phyloP scores from a whole-genome alignment of 2,329 filamentous ascomycete genomes.

The Domatiomyces catenatus region DNA sequence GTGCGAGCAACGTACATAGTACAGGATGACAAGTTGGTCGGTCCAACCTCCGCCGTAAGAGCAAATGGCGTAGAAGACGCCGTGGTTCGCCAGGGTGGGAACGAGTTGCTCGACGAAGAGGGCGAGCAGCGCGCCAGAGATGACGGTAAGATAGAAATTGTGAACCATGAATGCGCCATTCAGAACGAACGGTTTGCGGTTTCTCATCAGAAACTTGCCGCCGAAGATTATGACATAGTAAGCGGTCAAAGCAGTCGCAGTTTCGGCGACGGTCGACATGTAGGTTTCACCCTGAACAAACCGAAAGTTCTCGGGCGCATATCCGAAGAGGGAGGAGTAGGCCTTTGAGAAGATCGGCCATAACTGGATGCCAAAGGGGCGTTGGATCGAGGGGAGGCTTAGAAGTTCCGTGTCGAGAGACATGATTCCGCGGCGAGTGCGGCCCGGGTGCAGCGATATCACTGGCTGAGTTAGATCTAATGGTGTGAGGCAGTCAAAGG shows the following conservation, averaged over 20 bases:
- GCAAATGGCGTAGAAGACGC: conserved; percentile 82
- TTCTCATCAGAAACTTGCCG: conserved; percentile 82
- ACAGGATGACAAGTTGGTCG: conserved; percentile 77
- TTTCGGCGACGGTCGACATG: conserved; percentile 78
- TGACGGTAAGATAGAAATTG: conserved; percentile 83
- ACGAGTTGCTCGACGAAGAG: conserved; percentile 87
- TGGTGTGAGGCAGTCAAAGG: neutral
- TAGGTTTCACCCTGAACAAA: conserved; percentile 71
- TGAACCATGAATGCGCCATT: conserved; percentile 85
- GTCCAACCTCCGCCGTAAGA: conserved; percentile 71
- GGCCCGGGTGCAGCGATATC: neutral
- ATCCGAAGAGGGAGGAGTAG: conserved; percentile 62
- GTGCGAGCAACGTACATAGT: conserved; percentile 58
- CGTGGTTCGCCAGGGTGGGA: conserved; percentile 62
- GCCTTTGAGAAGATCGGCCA: conserved; percentile 91
- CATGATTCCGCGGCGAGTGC: conserved; percentile 4
- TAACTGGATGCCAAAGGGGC: conserved; percentile 76
- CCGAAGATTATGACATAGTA: conserved; percentile 94
- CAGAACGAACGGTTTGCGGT: conserved; percentile 69
- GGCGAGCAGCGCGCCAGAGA: conserved; percentile 64
- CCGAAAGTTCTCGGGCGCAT: conserved; percentile 69
- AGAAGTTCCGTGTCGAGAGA: conserved; percentile 7
- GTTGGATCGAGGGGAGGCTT: conserved; percentile 68
- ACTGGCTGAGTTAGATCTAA: neutral
- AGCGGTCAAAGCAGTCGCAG: conserved; percentile 60